These are phyloP conservation scores for Priceomyces fermenticarens DNA, from an alignment of 805 yeast species.

Conservation along the genomic window DNA sequence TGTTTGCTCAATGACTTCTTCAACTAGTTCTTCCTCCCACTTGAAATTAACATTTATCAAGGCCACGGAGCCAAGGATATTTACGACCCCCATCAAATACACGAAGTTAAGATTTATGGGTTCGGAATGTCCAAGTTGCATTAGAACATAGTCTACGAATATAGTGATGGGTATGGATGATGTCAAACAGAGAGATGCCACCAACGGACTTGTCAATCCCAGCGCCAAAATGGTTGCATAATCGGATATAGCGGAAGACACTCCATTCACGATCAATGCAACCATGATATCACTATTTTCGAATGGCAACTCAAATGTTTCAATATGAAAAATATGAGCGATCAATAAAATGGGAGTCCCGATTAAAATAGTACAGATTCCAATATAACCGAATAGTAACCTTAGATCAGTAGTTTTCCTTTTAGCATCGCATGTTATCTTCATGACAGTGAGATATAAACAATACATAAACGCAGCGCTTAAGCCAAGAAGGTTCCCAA, in stretches of 20 bases:
- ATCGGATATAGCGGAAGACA: constrained; percentile 48
- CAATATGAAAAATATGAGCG: constrained; percentile 37
- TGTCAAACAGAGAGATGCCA: constrained; percentile 49
- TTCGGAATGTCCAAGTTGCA: constrained; percentile 17
- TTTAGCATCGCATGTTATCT: constrained; percentile 42
- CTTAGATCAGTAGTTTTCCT: constrained; percentile 45
- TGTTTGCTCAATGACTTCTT: constrained; percentile 46
- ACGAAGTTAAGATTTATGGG: constrained; percentile 20
- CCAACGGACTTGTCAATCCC: constrained; percentile 52
- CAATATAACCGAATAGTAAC: constrained; percentile 45
- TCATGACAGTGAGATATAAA: constrained; percentile 41
- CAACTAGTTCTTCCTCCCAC: constrained; percentile 43
- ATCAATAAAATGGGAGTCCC: constrained; percentile 38
- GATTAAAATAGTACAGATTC: constrained; percentile 37
- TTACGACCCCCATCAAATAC: constrained; percentile 46
- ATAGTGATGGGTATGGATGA: constrained; percentile 53
- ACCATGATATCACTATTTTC: constrained; percentile 28
- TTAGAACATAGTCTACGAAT: constrained; percentile 42
- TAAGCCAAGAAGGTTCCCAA: constrained; percentile 47
- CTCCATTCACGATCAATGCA: constrained; percentile 38
- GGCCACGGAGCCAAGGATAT: constrained; percentile 46
- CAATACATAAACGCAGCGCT: constrained; percentile 48
- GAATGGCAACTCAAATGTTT: constrained; percentile 44
- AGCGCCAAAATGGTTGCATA: constrained; percentile 50
- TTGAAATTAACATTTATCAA: constrained; percentile 42